These are phyloP conservation scores for Phytophthora hybrid DNA, from an alignment of 352 stramenopile genomes.

Conservation along the genomic window DNA sequence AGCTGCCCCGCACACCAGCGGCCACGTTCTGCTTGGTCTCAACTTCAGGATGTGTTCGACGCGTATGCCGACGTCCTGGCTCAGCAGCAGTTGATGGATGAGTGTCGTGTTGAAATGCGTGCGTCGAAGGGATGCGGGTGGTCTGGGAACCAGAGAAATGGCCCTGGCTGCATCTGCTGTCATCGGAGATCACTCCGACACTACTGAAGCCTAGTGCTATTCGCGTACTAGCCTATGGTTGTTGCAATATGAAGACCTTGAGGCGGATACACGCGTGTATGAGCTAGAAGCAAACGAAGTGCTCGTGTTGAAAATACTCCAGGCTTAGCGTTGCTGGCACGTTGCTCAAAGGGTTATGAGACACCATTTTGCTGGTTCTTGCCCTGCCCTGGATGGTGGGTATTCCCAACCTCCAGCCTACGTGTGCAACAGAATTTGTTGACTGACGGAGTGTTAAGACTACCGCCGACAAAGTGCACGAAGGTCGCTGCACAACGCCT, in stretches of 20 bases:
- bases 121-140: no score
- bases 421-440: conserved; percentile 14
- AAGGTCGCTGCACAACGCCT: conserved; percentile 9
- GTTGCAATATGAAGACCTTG: no score
- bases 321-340: background rate
- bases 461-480: conserved; percentile 17
- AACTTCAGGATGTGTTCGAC: background rate
- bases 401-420: conserved; percentile 6
- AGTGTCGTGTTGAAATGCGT: conserved; percentile 20
- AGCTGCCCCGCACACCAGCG: background rate
- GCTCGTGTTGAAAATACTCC: background rate
- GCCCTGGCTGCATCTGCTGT: background rate
- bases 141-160: background rate
- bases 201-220: background rate
- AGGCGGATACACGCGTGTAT: background rate
- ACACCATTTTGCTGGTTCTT: conserved; percentile 3
- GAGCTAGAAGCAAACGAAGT: background rate
- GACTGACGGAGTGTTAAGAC: conserved; percentile 21
- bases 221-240: background rate
- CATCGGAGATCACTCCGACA: background rate
- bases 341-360: conserved; percentile 9
- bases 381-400: conserved; percentile 15
- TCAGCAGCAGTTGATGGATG: conserved; percentile 31
- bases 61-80: conserved; percentile 13
- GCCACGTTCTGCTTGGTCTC: conserved; percentile 2